Evolutionary conservation across 371 early-diverging fungal genomes (phyloP).

Genomic region (Capillidium heterosporum): DNA sequence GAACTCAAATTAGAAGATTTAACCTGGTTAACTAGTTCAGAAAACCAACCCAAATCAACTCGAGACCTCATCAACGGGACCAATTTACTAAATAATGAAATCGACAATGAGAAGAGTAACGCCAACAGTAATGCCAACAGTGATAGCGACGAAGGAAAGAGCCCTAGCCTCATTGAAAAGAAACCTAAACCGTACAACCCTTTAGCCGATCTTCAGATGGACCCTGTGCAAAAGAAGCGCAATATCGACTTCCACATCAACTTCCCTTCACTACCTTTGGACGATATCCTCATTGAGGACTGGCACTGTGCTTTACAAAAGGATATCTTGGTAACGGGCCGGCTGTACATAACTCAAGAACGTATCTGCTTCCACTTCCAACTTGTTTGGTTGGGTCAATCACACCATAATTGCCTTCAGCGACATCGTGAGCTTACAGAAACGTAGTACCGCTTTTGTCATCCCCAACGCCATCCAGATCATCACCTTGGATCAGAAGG

Average conservation of each 20-base stretch:
- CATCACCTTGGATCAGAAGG: constrained; percentile 45
- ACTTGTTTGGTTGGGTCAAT: constrained; percentile 92
- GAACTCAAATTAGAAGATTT: constrained; percentile 6
- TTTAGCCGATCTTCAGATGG: background rate
- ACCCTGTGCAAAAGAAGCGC: constrained; percentile 5
- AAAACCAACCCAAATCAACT: background rate
- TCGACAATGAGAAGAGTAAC: background rate
- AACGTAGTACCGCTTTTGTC: constrained; percentile 54
- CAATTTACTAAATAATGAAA: background rate
- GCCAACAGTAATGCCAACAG: background rate
- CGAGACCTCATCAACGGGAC: background rate
- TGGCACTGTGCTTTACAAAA: constrained; percentile 83
- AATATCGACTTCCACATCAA: constrained; percentile 34
- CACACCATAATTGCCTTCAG: constrained; percentile 64
- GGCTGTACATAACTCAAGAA: constrained; percentile 70
- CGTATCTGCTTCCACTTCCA: constrained; percentile 84
- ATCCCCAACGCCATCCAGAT: constrained; percentile 77
- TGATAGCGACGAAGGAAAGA: background rate
- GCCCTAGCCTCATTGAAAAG: background rate
- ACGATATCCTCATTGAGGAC: constrained; percentile 53
- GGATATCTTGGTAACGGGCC: constrained; percentile 82
- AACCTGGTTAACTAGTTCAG: background rate
- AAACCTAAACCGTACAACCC: background rate
- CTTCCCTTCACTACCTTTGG: constrained; percentile 41
- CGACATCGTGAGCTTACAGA: constrained; percentile 67